Conservation (phyloP, 169 alveolate genomes). For the Eimeria falciformis region DNA sequence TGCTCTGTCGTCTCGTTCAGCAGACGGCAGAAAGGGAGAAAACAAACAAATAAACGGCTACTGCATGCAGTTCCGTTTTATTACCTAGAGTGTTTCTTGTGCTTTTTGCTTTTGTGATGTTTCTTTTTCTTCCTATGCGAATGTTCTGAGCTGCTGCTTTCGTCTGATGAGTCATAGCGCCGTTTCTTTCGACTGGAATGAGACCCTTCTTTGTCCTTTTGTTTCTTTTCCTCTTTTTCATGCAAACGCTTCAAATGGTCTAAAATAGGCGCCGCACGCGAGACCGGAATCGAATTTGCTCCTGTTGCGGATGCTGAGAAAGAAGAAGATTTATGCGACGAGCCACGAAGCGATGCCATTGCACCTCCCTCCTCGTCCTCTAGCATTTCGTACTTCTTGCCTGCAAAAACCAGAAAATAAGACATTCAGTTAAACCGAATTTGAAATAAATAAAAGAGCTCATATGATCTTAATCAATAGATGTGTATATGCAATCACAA, state of each 20-base stretch:
- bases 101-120: constrained; percentile 10
- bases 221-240: neutral
- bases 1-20: neutral
- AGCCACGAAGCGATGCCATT: neutral
- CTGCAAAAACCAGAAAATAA: neutral
- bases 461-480: neutral
- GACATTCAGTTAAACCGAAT: neutral
- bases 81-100: neutral
- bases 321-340: neutral
- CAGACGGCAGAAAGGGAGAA: neutral
- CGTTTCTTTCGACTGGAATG: neutral
- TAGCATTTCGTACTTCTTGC: constrained; percentile 63
- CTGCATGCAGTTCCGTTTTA: neutral
- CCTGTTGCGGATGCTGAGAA: constrained; percentile 60
- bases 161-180: neutral
- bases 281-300: constrained; percentile 26
- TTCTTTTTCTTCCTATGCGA: constrained; percentile 36
- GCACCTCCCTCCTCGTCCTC: constrained; percentile 62
- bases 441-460: neutral
- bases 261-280: neutral
- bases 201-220: neutral
- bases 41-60: neutral
- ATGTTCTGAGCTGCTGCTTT: constrained; percentile 28
- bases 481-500: neutral
- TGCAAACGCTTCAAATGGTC: neutral